Percentiles rank a stretch among this genome's conserved stretches.
phyloP scores from a whole-genome alignment of 2,329 filamentous ascomycete species.

The Zymoseptoria tritici region DNA sequence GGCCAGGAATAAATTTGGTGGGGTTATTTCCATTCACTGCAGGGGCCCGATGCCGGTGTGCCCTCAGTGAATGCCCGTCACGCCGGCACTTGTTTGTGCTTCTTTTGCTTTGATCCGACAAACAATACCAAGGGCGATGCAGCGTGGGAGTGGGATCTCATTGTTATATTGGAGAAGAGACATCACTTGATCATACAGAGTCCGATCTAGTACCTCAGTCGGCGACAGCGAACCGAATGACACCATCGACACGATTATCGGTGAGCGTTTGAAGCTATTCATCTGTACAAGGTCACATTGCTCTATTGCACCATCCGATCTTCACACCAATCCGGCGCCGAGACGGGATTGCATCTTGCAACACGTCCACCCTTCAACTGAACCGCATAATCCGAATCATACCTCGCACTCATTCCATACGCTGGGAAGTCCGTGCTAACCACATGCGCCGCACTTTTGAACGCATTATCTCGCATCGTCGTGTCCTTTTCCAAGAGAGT shows the following conservation, averaged over 20 bases:
- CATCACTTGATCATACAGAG: too few species aligned
- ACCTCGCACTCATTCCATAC: constrained; percentile 42
- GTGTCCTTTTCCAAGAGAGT: constrained; percentile 38
- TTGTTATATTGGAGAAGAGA: too few species aligned
- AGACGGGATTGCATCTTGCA: constrained; percentile 33
- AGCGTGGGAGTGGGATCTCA: too few species aligned
- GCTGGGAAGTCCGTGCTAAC: constrained; percentile 44
- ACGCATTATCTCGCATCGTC: constrained; percentile 38
- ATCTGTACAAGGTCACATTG: background rate
- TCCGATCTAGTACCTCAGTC: too few species aligned
- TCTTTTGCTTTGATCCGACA: too few species aligned
- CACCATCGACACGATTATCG: background rate
- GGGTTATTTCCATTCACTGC: background rate
- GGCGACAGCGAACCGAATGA: background rate
- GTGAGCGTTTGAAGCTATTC: background rate
- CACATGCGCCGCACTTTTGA: constrained; percentile 43
- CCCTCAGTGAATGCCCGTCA: too few species aligned
- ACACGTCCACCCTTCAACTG: constrained; percentile 25
- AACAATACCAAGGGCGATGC: too few species aligned
- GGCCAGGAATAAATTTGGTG: background rate
- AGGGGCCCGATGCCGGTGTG: too few species aligned
- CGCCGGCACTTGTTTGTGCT: too few species aligned
- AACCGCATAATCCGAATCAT: constrained; percentile 43
- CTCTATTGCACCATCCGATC: constrained; percentile 23
- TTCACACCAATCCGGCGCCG: constrained; percentile 31